Percentiles rank a stretch among this genome's conserved stretches.
Evolutionary conservation across 2,329 filamentous ascomycete species (phyloP).

Genomic region (Colletotrichum chrysophilum): DNA sequence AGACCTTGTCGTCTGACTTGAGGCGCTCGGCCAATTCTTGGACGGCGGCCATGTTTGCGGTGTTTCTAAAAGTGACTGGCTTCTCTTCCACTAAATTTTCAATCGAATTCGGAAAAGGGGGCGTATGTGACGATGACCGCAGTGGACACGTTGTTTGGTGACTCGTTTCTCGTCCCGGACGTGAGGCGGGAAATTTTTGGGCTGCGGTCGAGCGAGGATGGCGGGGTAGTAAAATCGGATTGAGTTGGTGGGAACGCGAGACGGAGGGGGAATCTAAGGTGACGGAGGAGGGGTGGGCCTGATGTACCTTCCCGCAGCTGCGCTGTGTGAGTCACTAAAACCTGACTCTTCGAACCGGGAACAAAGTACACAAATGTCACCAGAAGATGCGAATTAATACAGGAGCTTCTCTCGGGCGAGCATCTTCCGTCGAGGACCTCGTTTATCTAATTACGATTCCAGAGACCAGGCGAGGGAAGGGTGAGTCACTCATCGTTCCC

Average conservation of each 20-base stretch:
- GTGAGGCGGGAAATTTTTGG: constrained; percentile 18
- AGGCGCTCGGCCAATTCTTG: constrained; percentile 57
- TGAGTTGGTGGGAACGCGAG: constrained; percentile 14
- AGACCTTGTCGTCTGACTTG: constrained; percentile 58
- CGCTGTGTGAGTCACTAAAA: constrained; percentile 13
- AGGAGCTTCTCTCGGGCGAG: background rate
- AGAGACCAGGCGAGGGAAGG: background rate
- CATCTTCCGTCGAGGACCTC: background rate
- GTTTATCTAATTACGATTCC: background rate
- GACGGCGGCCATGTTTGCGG: constrained; percentile 42
- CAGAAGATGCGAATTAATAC: background rate
- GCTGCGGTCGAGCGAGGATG: constrained; percentile 11
- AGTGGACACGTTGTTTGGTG: constrained; percentile 5
- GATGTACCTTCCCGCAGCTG: background rate
- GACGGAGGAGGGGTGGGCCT: background rate
- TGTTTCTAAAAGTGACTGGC: background rate
- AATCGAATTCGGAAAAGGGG: background rate
- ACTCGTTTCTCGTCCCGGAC: background rate
- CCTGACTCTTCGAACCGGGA: background rate
- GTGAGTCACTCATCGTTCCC: background rate
- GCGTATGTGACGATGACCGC: background rate
- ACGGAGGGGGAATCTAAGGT: background rate
- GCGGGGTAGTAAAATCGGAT: constrained; percentile 23
- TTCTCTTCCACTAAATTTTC: too few species aligned
- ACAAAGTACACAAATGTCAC: background rate